Percentiles rank a stretch among this genome's conserved stretches.
Evolutionary conservation across 768 basidiomycete genomes (phyloP).

Genomic region (Suillus hirtellus): DNA sequence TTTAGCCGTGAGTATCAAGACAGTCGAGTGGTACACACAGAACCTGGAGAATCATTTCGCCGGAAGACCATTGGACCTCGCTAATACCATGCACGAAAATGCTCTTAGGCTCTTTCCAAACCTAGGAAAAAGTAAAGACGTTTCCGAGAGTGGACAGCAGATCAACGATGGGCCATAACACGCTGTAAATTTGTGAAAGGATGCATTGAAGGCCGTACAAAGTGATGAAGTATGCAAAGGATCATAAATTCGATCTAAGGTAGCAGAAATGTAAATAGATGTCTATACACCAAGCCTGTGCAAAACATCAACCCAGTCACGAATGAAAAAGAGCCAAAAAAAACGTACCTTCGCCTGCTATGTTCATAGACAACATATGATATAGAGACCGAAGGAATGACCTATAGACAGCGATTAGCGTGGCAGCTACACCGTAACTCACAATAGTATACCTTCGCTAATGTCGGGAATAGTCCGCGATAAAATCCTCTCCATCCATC

Average conservation of each 20-base stretch:
- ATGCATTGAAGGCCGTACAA: conserved; percentile 30
- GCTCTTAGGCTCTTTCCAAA: conserved; percentile 52
- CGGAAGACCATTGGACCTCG: conserved; percentile 39
- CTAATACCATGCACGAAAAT: conserved; percentile 49
- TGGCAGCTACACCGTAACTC: conserved; percentile 4
- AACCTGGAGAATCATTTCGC: conserved; percentile 52
- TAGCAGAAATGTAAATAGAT: conserved; percentile 13
- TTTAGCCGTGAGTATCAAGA: conserved; percentile 57
- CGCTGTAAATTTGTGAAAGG: conserved; percentile 14
- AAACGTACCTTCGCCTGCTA: conserved; percentile 70
- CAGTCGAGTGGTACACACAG: conserved; percentile 61
- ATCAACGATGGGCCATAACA: conserved; percentile 13
- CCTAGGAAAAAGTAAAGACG: conserved; percentile 14
- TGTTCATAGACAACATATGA: conserved; percentile 94
- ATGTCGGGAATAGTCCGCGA: conserved; percentile 85
- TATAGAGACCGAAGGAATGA: conserved; percentile 95
- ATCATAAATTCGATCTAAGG: conserved; percentile 16
- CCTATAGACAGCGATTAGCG: conserved; percentile 45
- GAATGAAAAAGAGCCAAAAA: conserved; percentile 7
- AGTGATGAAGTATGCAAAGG: conserved; percentile 24
- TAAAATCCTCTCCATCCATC: conserved; percentile 97
- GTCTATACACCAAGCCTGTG: conserved; percentile 62
- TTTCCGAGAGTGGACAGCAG: neutral
- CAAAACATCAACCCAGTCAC: conserved; percentile 8
- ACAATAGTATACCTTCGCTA: conserved; percentile 71